Evolutionary conservation across 2,329 filamentous ascomycete species (phyloP).

Genomic region (Ophiostoma triangulosporum): DNA sequence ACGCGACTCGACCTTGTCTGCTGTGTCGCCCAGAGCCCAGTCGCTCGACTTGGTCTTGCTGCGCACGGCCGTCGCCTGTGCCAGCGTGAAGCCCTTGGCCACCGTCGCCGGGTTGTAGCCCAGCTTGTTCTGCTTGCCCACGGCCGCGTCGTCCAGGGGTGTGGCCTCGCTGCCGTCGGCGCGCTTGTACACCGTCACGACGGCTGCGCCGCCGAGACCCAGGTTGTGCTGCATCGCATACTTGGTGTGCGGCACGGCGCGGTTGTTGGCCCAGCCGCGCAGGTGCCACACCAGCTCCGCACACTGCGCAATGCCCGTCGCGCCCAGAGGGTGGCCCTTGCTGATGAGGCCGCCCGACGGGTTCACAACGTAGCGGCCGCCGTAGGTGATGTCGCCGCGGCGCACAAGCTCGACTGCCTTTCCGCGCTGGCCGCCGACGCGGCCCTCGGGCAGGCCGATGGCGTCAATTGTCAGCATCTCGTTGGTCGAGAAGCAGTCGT

Average conservation of each 20-base stretch:
- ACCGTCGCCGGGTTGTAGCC: constrained; percentile 88
- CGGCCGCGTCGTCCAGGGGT: constrained; percentile 44
- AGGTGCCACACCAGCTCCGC: constrained; percentile 93
- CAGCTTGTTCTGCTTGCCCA: constrained; percentile 53
- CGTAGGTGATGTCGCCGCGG: constrained; percentile 80
- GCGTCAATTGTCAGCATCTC: constrained; percentile 86
- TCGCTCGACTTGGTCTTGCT: constrained; percentile 51
- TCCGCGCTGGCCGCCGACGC: constrained; percentile 69
- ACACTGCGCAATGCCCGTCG: constrained; percentile 89
- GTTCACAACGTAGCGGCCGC: constrained; percentile 72
- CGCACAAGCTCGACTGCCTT: constrained; percentile 89
- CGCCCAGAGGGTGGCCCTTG: constrained; percentile 89
- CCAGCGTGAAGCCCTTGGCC: constrained; percentile 75
- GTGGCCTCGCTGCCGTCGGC: constrained; percentile 58
- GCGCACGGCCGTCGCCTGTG: constrained; percentile 57
- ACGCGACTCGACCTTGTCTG: constrained; percentile 51
- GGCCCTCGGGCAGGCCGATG: constrained; percentile 60
- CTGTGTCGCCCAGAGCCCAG: constrained; percentile 67
- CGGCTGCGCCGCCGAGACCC: constrained; percentile 78
- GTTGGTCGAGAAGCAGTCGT: constrained; percentile 95
- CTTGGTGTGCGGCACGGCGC: constrained; percentile 52
- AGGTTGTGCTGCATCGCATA: constrained; percentile 84
- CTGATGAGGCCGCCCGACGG: constrained; percentile 89
- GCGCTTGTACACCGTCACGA: constrained; percentile 79
- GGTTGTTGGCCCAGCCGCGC: constrained; percentile 90